phyloP scores from a whole-genome alignment of 2,329 filamentous ascomycete species.

The Paecilomyces formosus region DNA sequence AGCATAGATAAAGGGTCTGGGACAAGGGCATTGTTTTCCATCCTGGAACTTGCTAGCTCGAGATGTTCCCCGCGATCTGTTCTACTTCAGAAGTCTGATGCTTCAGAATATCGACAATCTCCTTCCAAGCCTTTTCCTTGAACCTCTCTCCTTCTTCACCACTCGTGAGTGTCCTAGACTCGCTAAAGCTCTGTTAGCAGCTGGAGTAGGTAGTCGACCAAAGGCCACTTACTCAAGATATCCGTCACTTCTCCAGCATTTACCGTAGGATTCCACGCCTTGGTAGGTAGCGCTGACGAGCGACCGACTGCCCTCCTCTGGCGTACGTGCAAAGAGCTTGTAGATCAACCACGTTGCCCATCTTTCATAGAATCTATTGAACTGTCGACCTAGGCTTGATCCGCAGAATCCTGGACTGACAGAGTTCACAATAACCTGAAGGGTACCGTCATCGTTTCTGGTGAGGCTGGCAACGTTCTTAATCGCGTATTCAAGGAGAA shows the following conservation, averaged over 20 bases:
- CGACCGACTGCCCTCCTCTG: slow-evolving; percentile 38
- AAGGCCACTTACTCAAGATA: slow-evolving; percentile 18
- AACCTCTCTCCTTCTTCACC: slow-evolving; percentile 27
- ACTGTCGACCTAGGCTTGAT: slow-evolving; percentile 36
- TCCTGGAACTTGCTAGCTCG: not conserved
- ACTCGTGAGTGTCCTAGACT: slow-evolving; percentile 19
- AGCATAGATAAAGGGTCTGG: not conserved
- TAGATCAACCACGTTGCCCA: slow-evolving; percentile 27
- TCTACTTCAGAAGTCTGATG: slow-evolving; percentile 15
- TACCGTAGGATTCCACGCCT: slow-evolving; percentile 36
- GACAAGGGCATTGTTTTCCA: not conserved
- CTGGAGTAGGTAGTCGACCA: not conserved
- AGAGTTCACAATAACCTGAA: slow-evolving; percentile 38
- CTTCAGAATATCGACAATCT: slow-evolving; percentile 29
- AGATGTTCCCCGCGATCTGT: not conserved
- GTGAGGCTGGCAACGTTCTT: slow-evolving; percentile 27
- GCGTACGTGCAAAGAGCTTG: slow-evolving; percentile 32
- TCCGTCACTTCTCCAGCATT: slow-evolving; percentile 37
- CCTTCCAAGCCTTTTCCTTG: slow-evolving; percentile 33
- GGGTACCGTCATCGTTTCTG: slow-evolving; percentile 23
- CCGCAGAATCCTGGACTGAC: slow-evolving; percentile 38
- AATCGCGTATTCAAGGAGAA: slow-evolving; percentile 35
- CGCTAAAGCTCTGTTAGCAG: not conserved
- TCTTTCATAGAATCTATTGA: slow-evolving; percentile 26
- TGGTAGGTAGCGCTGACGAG: slow-evolving; percentile 35